Conservation (phyloP, 2,329 filamentous ascomycete genomes). For the Lasiodiplodia theobromae region DNA sequence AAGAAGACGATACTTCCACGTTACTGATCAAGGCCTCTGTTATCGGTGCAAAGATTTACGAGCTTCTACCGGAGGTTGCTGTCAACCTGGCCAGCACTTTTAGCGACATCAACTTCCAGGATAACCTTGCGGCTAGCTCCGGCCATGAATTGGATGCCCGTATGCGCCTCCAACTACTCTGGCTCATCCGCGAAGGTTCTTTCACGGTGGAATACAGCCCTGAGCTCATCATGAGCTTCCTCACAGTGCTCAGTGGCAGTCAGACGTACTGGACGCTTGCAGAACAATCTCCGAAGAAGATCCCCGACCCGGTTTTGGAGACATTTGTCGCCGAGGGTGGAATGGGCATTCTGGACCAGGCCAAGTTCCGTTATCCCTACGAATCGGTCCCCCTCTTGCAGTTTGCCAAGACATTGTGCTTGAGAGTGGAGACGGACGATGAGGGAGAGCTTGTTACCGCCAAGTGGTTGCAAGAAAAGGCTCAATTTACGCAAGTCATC, state of each 20-base stretch:
- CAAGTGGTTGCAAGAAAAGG: slow-evolving; percentile 71
- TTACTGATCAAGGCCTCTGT: slow-evolving; percentile 20
- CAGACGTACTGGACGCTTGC: slow-evolving; percentile 46
- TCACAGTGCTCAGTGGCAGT: slow-evolving; percentile 68
- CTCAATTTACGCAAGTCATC: slow-evolving; percentile 79
- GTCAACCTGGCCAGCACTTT: slow-evolving; percentile 13
- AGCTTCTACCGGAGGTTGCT: slow-evolving; percentile 19
- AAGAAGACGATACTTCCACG: slow-evolving; percentile 20
- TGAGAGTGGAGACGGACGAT: slow-evolving; percentile 52
- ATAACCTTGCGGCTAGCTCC: neutral
- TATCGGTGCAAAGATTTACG: neutral
- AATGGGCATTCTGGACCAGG: slow-evolving; percentile 67
- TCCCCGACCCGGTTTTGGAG: slow-evolving; percentile 49
- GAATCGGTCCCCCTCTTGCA: slow-evolving; percentile 81
- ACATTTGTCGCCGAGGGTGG: slow-evolving; percentile 63
- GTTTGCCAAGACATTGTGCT: slow-evolving; percentile 70
- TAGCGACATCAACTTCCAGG: neutral
- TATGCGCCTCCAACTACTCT: slow-evolving; percentile 59
- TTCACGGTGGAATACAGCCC: slow-evolving; percentile 74
- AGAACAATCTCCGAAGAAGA: slow-evolving; percentile 35
- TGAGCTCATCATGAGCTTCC: slow-evolving; percentile 71
- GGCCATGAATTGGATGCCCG: slow-evolving; percentile 15
- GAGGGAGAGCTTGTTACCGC: slow-evolving; percentile 61
- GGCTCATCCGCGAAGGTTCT: slow-evolving; percentile 72
- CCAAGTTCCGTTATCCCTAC: slow-evolving; percentile 81